These are phyloP conservation scores for Alopecurus myosuroides DNA, from an alignment of 176 grass and related monocot genomes.

Conservation along the genomic window DNA sequence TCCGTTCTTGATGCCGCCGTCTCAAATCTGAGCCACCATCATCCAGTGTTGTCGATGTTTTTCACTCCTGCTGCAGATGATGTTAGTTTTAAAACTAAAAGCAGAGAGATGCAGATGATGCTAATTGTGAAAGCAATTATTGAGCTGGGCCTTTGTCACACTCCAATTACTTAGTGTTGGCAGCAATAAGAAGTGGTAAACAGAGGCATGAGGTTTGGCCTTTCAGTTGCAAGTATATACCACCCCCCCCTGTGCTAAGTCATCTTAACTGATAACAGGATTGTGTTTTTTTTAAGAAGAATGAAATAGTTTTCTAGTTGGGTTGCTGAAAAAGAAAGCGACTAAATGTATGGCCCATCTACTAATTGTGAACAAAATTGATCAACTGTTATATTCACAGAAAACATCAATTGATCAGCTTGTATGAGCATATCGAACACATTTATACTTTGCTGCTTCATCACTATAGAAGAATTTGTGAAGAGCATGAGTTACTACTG, in stretches of 20 bases:
- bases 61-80: conserved; percentile 8
- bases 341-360: conserved; percentile 35
- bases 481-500: conserved; percentile 46
- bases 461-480: conserved; percentile 36
- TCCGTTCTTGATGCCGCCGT: no score
- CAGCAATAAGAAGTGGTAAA: conserved; percentile 32
- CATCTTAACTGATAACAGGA: conserved; percentile 26
- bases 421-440: conserved; percentile 52
- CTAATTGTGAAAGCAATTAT: conserved; percentile 42
- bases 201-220: conserved; percentile 27
- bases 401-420: conserved; percentile 50
- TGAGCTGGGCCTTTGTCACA: conserved; percentile 47
- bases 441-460: conserved; percentile 46
- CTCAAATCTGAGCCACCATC: no score
- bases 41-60: no score
- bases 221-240: neutral
- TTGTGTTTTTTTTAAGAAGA: conserved; percentile 54
- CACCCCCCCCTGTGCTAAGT: neutral
- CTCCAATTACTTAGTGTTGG: conserved; percentile 42
- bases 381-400: conserved; percentile 43
- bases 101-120: conserved; percentile 5
- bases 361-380: conserved; percentile 38
- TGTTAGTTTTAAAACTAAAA: neutral
- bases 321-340: conserved; percentile 12
- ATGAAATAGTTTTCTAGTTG: conserved; percentile 35